Conservation (phyloP, 2,329 filamentous ascomycete species). For the Clonostachys sp. region DNA sequence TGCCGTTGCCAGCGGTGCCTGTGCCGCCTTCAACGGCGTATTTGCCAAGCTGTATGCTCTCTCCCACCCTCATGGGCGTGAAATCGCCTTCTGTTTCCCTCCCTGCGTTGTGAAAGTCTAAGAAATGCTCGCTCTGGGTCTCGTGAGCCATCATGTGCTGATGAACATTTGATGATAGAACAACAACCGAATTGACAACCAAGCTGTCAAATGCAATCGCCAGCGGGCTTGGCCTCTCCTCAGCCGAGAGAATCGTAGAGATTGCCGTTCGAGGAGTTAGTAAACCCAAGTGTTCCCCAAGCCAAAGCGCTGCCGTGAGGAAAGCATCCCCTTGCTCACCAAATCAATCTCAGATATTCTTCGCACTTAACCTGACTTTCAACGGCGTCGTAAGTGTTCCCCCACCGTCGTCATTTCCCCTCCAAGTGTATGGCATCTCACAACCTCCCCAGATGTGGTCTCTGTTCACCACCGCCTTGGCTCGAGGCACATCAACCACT, state of each 20-base stretch:
- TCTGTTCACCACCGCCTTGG: slow-evolving; percentile 75
- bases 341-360: slow-evolving; percentile 55
- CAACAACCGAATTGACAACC: slow-evolving; percentile 51
- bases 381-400: slow-evolving; percentile 57
- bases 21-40: slow-evolving; percentile 76
- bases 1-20: slow-evolving; percentile 69
- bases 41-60: slow-evolving; percentile 73
- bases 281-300: no score
- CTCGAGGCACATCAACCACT: slow-evolving; percentile 68
- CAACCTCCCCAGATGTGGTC: slow-evolving; percentile 63
- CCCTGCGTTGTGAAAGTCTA: no score
- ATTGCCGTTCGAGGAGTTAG: slow-evolving; percentile 38
- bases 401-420: background rate
- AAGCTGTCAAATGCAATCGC: slow-evolving; percentile 41
- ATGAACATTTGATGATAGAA: slow-evolving; percentile 26
- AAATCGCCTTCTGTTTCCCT: no score
- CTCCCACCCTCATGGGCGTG: background rate
- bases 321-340: background rate
- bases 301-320: background rate
- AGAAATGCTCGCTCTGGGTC: background rate
- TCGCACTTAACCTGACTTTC: slow-evolving; percentile 68
- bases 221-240: slow-evolving; percentile 32
- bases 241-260: slow-evolving; percentile 38
- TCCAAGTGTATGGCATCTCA: background rate
- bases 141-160: background rate